Evolutionary conservation across 2,329 filamentous ascomycete genomes (phyloP), one percentile per base, ranked within the genome.

Genomic region (Colletotrichum sp.): DNA sequence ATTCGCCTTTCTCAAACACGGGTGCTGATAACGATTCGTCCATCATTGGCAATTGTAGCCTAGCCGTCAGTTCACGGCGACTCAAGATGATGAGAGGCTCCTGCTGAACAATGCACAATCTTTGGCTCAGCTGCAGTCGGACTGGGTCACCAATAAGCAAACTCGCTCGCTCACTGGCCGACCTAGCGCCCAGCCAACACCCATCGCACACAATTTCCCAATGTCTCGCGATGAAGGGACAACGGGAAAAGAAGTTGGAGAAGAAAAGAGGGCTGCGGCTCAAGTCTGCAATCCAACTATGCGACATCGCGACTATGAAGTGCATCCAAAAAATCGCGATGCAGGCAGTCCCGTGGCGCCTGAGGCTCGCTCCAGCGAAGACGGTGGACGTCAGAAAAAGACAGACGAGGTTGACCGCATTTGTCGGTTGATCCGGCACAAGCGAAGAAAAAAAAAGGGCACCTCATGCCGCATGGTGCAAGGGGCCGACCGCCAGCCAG

Each of bases 361-460:
- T 30, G 36, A 59, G 16, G 55, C 44, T 62, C 16, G 55, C 24
- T 32, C 57, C 39, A 34, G 57, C 24, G 32, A 64, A 26, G 57
- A 64, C 55, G 60, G 69, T 36, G 52, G 66, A 75, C 59, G 59
- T 77, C 59, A 75, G 65, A 75, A 74, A 67, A 65, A 62, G 60
- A 65, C 74, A 75, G 52, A 62, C 59, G 70, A 75, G 59, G 66
- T 77, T 66, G 75, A 71, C 71, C 71, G 71, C 71, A 74, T 69
- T 63, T 66, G 71, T 76, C 74, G 71, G 71, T 75, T 77, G 75
- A 66, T 71, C 66, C 75, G 75, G 71, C 71, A 71, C 52, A 77
- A 55, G 66, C 66, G 71, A 60, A 60, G 24, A 24, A 24, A 36
- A 62, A 21, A 36, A 52, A 59, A 64, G 32, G 24, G 57, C 44